Conservation (phyloP, 371 early-diverging fungal species). For the Syncephalastrum monosporum region DNA sequence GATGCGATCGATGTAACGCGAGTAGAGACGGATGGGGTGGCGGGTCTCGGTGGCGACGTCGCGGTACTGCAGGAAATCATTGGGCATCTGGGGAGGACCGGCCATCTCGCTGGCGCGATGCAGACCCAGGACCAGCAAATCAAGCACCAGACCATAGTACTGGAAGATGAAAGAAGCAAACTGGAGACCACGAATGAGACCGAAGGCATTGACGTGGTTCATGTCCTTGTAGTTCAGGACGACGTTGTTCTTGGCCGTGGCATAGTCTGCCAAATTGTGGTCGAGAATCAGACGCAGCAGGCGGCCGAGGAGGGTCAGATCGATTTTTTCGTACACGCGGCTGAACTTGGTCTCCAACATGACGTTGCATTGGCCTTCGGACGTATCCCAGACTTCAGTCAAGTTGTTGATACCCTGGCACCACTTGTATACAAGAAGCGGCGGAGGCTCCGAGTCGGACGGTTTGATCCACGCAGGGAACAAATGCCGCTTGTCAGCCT, state of each 20-base stretch:
- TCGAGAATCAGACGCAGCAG: slow-evolving; percentile 95
- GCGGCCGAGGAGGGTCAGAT: slow-evolving; percentile 94
- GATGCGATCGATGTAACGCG: slow-evolving; percentile 91
- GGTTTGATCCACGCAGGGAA: slow-evolving; percentile 99
- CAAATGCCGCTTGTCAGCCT: slow-evolving; percentile 82
- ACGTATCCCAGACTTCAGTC: slow-evolving; percentile 93
- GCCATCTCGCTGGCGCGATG: slow-evolving; percentile 97
- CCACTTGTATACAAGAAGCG: slow-evolving; percentile 96
- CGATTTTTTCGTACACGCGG: slow-evolving; percentile 96
- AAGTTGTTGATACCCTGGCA: slow-evolving; percentile 97
- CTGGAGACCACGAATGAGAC: slow-evolving; percentile 97
- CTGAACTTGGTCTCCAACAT: slow-evolving; percentile 93
- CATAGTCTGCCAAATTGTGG: slow-evolving; percentile 98
- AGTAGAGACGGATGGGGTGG: slow-evolving; percentile 97
- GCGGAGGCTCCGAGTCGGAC: slow-evolving; percentile 95
- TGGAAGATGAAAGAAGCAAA: slow-evolving; percentile 98
- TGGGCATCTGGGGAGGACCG: slow-evolving; percentile 91
- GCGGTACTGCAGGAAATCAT: slow-evolving; percentile 96
- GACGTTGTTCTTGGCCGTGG: slow-evolving; percentile 98
- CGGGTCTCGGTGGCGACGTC: slow-evolving; percentile 90
- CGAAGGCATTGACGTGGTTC: slow-evolving; percentile 96
- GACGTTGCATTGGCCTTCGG: slow-evolving; percentile 90
- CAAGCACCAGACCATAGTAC: slow-evolving; percentile 96
- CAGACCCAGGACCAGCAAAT: slow-evolving; percentile 94
- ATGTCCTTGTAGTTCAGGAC: slow-evolving; percentile 99